phyloP scores from a whole-genome alignment of 208 protist genomes.

The Trypanosoma mega region DNA sequence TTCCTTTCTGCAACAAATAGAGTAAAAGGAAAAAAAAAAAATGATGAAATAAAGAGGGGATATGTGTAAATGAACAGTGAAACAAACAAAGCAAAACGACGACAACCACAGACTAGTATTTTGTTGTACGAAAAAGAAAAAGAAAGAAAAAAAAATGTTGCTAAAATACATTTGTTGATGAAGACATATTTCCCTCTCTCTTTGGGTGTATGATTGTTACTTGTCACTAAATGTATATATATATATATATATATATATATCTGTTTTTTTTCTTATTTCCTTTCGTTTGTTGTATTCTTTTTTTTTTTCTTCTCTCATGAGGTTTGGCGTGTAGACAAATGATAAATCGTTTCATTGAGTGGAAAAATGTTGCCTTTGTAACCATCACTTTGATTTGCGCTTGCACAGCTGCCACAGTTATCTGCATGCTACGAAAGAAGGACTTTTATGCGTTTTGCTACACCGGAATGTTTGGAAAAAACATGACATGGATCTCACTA shows the following conservation, averaged over 20 bases:
- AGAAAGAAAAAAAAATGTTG: too few species aligned
- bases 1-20: too few species aligned
- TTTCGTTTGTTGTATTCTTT: too few species aligned
- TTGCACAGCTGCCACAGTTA: background rate
- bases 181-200: too few species aligned
- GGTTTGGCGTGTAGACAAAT: background rate
- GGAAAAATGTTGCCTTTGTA: background rate
- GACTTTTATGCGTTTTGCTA: background rate
- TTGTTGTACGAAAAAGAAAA: too few species aligned
- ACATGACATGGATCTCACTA: background rate
- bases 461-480: background rate
- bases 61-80: too few species aligned
- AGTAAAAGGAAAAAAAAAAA: slow-evolving; percentile 17
- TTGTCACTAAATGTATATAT: slow-evolving; percentile 3
- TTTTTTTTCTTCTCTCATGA: too few species aligned
- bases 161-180: too few species aligned
- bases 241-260: slow-evolving; percentile 21
- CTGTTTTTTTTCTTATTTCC: background rate
- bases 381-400: background rate
- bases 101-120: too few species aligned
- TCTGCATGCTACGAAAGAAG: too few species aligned
- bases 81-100: too few species aligned
- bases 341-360: background rate
- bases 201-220: too few species aligned
- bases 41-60: background rate